Evolutionary conservation across 169 alveolate species (phyloP).

Genomic region (Eimeria sp.): DNA sequence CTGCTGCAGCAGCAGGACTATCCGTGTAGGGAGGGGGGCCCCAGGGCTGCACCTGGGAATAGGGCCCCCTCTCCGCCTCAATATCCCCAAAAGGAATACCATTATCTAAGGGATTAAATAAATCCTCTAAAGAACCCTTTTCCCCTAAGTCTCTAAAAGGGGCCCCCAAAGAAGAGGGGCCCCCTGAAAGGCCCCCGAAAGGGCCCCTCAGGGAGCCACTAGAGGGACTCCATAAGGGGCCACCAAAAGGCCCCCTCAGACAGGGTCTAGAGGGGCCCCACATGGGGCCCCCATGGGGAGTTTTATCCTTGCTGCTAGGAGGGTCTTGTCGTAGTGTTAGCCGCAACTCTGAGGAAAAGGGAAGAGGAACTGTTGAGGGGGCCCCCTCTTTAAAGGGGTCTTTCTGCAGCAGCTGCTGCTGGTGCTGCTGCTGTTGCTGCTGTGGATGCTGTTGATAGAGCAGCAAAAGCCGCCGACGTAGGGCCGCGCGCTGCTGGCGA

Average conservation of each 20-base stretch:
- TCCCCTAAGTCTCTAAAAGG: neutral
- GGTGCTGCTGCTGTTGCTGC: constrained; percentile 2
- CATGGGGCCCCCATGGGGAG: too few species aligned
- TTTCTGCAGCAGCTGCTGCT: neutral
- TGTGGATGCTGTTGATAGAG: neutral
- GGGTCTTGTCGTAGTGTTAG: neutral
- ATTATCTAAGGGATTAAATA: neutral
- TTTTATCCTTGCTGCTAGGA: too few species aligned
- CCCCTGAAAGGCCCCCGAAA: neutral
- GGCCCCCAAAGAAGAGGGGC: constrained; percentile 12
- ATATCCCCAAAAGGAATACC: neutral
- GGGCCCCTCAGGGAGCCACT: too few species aligned
- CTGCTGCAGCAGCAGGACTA: neutral
- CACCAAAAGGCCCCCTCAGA: too few species aligned
- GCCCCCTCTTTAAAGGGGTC: neutral
- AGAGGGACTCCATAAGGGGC: too few species aligned
- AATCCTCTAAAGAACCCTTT: neutral
- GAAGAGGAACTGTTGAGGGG: neutral
- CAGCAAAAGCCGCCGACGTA: constrained; percentile 10
- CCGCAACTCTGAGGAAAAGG: neutral
- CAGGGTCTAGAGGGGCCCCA: too few species aligned
- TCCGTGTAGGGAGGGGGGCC: neutral
- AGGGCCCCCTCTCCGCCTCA: neutral
- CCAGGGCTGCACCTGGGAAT: neutral
- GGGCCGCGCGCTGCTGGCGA: neutral